These are phyloP conservation scores for Lecanoromycetidae sp. DNA, from an alignment of 2,329 filamentous ascomycete genomes.

Conservation along the genomic window DNA sequence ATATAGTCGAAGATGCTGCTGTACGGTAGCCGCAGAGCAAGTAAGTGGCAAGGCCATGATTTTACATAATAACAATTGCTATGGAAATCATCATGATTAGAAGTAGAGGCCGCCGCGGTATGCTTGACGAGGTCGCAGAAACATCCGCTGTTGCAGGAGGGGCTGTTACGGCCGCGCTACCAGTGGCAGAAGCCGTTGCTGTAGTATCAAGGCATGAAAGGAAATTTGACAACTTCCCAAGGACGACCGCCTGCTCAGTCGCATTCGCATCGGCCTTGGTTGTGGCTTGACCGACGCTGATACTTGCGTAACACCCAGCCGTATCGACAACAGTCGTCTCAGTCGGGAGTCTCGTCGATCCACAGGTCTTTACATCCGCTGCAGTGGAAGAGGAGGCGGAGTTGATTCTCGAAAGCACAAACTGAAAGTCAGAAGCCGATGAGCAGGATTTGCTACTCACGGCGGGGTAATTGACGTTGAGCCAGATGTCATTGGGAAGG, in stretches of 20 bases:
- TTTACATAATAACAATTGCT: too few species aligned
- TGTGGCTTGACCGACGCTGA: slow-evolving; percentile 49
- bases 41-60: too few species aligned
- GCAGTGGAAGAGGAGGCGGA: slow-evolving; percentile 29
- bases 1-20: too few species aligned
- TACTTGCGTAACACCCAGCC: slow-evolving; percentile 47
- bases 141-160: too few species aligned
- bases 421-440: slow-evolving; percentile 45
- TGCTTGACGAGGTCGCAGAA: too few species aligned
- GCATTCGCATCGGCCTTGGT: slow-evolving; percentile 49
- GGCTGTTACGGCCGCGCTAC: too few species aligned
- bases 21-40: too few species aligned
- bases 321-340: slow-evolving; percentile 43
- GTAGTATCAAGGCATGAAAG: slow-evolving; percentile 41
- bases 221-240: slow-evolving; percentile 39
- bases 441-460: slow-evolving; percentile 40
- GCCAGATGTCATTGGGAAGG: slow-evolving; percentile 46
- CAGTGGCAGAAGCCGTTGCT: too few species aligned
- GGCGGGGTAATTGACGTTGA: slow-evolving; percentile 59
- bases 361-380: slow-evolving; percentile 47
- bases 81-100: too few species aligned
- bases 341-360: slow-evolving; percentile 42
- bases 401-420: slow-evolving; percentile 51
- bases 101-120: too few species aligned
- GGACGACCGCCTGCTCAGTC: slow-evolving; percentile 39